Evolutionary conservation across 169 alveolate genomes (phyloP), one percentile per base, ranked within the genome.

Genomic region (Theileria orientalis): DNA sequence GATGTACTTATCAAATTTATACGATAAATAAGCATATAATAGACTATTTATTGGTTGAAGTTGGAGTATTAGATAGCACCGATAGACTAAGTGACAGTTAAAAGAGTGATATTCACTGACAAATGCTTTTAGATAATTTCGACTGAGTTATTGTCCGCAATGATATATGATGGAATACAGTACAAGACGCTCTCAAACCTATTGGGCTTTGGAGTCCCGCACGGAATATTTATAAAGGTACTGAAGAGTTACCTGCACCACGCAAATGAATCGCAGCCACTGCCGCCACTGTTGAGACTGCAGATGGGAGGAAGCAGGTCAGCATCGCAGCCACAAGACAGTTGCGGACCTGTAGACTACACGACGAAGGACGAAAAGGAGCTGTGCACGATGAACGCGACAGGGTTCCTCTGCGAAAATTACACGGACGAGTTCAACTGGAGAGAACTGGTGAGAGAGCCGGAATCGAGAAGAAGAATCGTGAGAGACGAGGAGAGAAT

Each of bases 161-260:
- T 82, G 89, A 74, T 82, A 14, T 74, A 74, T 56, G 89, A 82
- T 30, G 89, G 89, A n/a, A 63, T 73, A 14, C 89, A 82, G 35
- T 74, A 60, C 42, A 82, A 74, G 27, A 51, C 80, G 9, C 37
- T 82, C 30, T 62, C 83, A 14, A 73, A 27, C 52, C 37, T 82
- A 37, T 33, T 82, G 27, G 89, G 89, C 59, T 64, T 82, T 40
- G 60, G 51, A 30, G 47, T 60, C 51, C 69, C 85, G 1, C 85
- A 82, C 21, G 89, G 89, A 13, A 64, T 82, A 23, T 82, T 73
- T 69, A 25, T 68, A 37, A 82, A 72, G 83, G 85, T 74, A 2
- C 80, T 82, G 76, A 32, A 25, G 69, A 23, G 46, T 25, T 82
- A 82, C 67, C 59, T 82, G 32, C 68, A 35, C 63, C 89, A 82